Percentiles rank a stretch among this genome's conserved stretches.
phyloP scores from a whole-genome alignment of 1,284 basidiomycete species.

The Boletus subluridellus region DNA sequence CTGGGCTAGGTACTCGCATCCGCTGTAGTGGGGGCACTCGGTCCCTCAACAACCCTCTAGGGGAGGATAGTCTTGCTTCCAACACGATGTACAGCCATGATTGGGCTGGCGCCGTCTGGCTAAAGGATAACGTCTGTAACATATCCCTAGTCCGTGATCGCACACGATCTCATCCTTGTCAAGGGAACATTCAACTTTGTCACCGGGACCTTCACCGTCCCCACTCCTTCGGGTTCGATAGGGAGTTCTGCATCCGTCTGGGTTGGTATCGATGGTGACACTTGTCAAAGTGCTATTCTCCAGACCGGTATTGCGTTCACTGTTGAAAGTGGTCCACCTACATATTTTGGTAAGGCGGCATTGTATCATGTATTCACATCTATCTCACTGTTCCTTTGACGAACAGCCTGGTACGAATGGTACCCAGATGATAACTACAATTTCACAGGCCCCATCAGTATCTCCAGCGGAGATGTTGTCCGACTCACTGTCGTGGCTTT shows the following conservation, averaged over 20 bases:
- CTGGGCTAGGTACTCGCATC: neutral
- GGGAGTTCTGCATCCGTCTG: neutral
- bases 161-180: neutral
- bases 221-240: slow-evolving; percentile 3
- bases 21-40: too few relatives aligned
- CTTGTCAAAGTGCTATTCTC: slow-evolving; percentile 2
- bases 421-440: neutral
- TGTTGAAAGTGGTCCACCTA: neutral
- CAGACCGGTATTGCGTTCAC: neutral
- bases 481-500: slow-evolving; percentile 1
- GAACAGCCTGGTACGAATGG: slow-evolving; percentile 17
- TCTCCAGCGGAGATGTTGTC: slow-evolving; percentile 15
- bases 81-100: neutral
- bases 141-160: neutral
- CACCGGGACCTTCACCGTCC: slow-evolving; percentile 9
- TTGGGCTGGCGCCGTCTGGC: neutral
- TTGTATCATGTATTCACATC: neutral
- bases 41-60: too few relatives aligned
- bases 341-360: slow-evolving; percentile 9
- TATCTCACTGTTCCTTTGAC: neutral
- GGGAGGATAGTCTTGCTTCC: too few relatives aligned
- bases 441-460: neutral
- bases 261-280: slow-evolving; percentile 13
- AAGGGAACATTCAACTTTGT: slow-evolving; percentile 11
- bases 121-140: too few relatives aligned